A percentile compares a stretch with the other conserved stretches of the same genome.
Conservation (phyloP, 495 filamentous ascomycete genomes). For the Neurospora hispaniola region DNA sequence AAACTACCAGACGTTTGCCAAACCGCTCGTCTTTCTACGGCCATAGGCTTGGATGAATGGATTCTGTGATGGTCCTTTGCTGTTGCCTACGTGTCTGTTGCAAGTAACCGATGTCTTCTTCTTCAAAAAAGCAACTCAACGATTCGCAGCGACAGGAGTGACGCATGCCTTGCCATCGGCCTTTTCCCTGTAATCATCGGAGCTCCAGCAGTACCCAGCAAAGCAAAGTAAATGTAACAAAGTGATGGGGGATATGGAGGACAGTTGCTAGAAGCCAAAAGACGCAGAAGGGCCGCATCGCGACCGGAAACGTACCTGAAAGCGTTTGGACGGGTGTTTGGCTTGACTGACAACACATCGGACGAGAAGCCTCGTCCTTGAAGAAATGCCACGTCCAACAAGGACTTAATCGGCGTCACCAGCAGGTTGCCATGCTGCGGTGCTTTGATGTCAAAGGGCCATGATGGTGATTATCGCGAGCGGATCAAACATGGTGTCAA, state of each 20-base stretch:
- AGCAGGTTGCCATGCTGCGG: not conserved
- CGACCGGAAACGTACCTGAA: not conserved
- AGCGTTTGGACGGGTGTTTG: not conserved
- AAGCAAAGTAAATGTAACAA: not conserved
- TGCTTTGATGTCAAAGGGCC: not conserved
- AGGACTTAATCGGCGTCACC: not conserved
- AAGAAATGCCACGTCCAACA: not conserved
- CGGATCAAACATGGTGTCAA: constrained; percentile 3
- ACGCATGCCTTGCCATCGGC: not conserved
- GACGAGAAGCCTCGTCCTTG: not conserved
- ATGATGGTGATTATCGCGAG: not conserved
- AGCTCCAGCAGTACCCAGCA: not conserved
- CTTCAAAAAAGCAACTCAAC: not conserved
- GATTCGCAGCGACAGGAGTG: not conserved
- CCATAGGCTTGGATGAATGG: not conserved
- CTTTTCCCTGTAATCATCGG: not conserved
- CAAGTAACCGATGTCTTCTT: not conserved
- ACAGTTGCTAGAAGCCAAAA: not conserved
- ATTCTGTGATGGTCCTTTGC: not conserved
- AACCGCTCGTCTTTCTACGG: not conserved
- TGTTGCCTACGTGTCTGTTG: not conserved
- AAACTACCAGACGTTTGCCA: not conserved
- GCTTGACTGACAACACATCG: not conserved
- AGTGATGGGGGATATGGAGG: not conserved
- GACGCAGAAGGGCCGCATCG: not conserved